Percentiles rank a stretch among this genome's conserved stretches.
Evolutionary conservation across 73 alveolate species (phyloP).

Genomic region (Tetrahymena thermophila): DNA sequence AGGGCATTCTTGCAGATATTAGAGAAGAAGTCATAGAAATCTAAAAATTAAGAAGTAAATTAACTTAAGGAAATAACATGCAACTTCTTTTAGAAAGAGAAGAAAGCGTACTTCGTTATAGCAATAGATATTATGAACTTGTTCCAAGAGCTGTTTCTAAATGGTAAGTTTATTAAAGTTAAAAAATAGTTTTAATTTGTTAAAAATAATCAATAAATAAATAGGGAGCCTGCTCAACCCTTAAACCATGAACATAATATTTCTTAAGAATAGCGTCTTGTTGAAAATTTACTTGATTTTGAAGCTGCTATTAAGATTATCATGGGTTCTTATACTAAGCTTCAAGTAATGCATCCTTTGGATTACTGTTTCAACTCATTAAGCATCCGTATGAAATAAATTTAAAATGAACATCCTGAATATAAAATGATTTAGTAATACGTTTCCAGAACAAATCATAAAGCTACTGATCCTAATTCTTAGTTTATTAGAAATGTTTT

Average conservation of each 20-base stretch:
- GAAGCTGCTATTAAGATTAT: slow-evolving; percentile 86
- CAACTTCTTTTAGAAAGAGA: neutral
- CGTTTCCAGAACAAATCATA: slow-evolving; percentile 25
- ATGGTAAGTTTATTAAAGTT: neutral
- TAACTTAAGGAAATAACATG: slow-evolving; percentile 19
- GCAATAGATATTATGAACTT: slow-evolving; percentile 41
- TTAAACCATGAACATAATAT: slow-evolving; percentile 45
- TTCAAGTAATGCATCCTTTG: slow-evolving; percentile 71
- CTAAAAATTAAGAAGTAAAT: slow-evolving; percentile 33
- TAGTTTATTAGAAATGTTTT: slow-evolving; percentile 60
- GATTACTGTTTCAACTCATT: slow-evolving; percentile 78
- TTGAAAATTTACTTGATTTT: slow-evolving; percentile 70
- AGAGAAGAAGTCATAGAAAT: slow-evolving; percentile 50
- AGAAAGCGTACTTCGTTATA: slow-evolving; percentile 10
- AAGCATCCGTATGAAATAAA: slow-evolving; percentile 62
- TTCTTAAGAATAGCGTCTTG: slow-evolving; percentile 45
- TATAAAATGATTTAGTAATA: slow-evolving; percentile 61
- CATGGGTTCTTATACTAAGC: slow-evolving; percentile 69
- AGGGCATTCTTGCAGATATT: slow-evolving; percentile 55
- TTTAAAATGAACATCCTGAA: slow-evolving; percentile 62
- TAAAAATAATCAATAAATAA: neutral
- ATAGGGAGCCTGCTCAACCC: slow-evolving; percentile 73
- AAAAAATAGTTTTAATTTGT: no score
- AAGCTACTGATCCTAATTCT: slow-evolving; percentile 15
- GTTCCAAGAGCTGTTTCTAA: slow-evolving; percentile 16